These are phyloP conservation scores for Zymoseptoria pseudotritici DNA, from an alignment of 2,329 filamentous ascomycete genomes.

Conservation along the genomic window DNA sequence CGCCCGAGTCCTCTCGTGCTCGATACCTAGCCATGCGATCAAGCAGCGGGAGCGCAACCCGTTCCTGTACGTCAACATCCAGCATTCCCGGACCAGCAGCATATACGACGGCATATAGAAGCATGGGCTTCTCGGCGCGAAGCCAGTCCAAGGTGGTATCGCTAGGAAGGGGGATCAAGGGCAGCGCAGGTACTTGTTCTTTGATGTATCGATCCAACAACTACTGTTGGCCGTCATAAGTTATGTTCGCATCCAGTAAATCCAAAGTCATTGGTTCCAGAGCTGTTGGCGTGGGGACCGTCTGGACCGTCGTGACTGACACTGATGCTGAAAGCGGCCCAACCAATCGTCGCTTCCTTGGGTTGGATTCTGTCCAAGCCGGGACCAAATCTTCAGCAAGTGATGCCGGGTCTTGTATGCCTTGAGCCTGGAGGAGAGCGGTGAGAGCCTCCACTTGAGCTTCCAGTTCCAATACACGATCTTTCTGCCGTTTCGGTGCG, in stretches of 20 bases:
- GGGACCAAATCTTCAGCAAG: neutral
- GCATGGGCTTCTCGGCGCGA: slow-evolving; percentile 34
- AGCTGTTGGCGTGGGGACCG: neutral
- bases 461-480: slow-evolving; percentile 24
- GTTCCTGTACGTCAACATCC: slow-evolving; percentile 49
- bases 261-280: slow-evolving; percentile 15
- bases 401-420: slow-evolving; percentile 9
- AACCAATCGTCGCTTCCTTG: slow-evolving; percentile 10
- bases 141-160: slow-evolving; percentile 10
- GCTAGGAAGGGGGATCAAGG: slow-evolving; percentile 12
- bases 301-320: neutral
- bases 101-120: slow-evolving; percentile 52
- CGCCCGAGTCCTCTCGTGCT: neutral
- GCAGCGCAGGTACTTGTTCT: slow-evolving; percentile 14
- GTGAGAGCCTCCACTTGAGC: slow-evolving; percentile 25
- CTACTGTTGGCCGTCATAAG: slow-evolving; percentile 8
- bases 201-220: slow-evolving; percentile 17
- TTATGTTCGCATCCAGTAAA: slow-evolving; percentile 9
- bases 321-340: neutral
- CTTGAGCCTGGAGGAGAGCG: slow-evolving; percentile 19
- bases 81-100: slow-evolving; percentile 45
- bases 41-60: slow-evolving; percentile 61
- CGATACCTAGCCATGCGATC: neutral
- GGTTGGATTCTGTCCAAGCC: neutral
- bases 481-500: slow-evolving; percentile 19